Evolutionary conservation across 2,329 filamentous ascomycete genomes (phyloP).

Genomic region (Aureobasidium sp.): DNA sequence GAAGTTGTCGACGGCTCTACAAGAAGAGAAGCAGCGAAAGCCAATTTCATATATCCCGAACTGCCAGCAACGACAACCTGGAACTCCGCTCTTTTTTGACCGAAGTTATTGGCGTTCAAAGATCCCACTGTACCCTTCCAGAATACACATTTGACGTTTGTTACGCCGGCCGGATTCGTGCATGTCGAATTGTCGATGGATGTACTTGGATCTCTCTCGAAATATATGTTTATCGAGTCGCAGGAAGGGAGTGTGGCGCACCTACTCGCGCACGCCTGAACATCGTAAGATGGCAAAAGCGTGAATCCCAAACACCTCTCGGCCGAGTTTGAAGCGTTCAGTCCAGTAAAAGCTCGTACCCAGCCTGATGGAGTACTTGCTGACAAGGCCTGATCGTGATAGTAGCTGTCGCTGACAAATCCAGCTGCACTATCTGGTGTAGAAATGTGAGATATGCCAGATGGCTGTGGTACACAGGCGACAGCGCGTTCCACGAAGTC

Average conservation of each 20-base stretch:
- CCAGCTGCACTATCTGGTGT: not conserved
- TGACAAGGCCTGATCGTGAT: not conserved
- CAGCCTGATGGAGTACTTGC: not conserved
- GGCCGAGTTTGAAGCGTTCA: conserved; percentile 5
- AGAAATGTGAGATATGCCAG: not conserved
- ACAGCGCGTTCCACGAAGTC: not conserved
- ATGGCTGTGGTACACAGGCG: not conserved
- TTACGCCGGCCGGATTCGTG: conserved; percentile 36
- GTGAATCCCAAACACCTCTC: not conserved
- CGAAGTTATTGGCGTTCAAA: conserved; percentile 30
- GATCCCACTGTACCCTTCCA: conserved; percentile 31
- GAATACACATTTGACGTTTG: conserved; percentile 36
- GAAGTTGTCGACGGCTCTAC: conserved; percentile 8
- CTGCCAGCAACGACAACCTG: not conserved
- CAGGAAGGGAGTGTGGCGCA: not conserved
- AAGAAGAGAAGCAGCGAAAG: conserved; percentile 24
- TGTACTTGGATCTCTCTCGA: conserved; percentile 24
- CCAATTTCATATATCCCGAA: not conserved
- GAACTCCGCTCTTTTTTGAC: conserved; percentile 27
- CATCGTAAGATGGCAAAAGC: not conserved
- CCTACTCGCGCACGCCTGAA: not conserved
- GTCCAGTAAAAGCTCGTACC: not conserved
- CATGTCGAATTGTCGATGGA: conserved; percentile 34
- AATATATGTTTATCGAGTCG: conserved; percentile 22
- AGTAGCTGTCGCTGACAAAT: not conserved